These are phyloP conservation scores for Rosa rugosa DNA, from an alignment of 306 rosid species.

Conservation along the genomic window DNA sequence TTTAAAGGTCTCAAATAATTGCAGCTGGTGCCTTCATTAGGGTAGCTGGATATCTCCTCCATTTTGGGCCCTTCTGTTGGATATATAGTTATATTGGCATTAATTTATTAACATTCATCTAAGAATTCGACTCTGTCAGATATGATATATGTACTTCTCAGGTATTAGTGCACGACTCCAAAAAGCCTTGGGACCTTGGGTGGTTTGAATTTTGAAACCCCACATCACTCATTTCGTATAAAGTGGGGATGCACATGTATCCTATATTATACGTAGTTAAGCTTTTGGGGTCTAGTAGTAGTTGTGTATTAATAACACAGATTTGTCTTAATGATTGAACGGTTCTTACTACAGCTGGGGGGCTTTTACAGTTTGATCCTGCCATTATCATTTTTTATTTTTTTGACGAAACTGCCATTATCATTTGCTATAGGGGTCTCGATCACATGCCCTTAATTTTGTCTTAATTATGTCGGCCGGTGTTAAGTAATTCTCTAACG, in stretches of 20 bases:
- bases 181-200: neutral
- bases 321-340: too few species aligned
- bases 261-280: neutral
- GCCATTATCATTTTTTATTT: neutral
- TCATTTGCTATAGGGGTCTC: neutral
- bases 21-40: neutral
- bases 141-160: neutral
- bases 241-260: neutral
- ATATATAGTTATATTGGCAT: neutral
- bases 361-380: neutral
- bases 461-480: neutral
- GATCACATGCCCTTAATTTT: neutral
- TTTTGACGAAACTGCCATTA: too few species aligned
- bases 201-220: neutral
- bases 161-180: neutral
- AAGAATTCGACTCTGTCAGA: neutral
- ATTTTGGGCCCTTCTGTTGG: neutral
- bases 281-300: neutral
- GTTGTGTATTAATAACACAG: neutral
- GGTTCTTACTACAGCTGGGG: neutral
- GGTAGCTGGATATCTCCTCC: neutral
- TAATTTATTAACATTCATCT: neutral
- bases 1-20: neutral
- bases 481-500: neutral
- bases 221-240: neutral